Conservation (phyloP, 1,284 basidiomycete species). For the Ustilago shanxiensis region DNA sequence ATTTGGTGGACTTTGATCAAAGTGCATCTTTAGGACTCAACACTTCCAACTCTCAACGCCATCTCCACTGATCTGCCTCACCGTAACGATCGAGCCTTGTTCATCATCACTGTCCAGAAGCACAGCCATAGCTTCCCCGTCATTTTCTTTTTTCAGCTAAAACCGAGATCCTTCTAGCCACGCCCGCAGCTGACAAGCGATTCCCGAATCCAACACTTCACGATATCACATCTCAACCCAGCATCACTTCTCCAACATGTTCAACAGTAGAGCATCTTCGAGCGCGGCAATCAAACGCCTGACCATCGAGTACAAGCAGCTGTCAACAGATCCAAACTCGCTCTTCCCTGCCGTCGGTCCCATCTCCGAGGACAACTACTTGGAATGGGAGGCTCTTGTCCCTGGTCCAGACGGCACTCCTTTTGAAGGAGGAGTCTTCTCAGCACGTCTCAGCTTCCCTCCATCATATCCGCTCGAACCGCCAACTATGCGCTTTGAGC, state of each 20-base stretch:
- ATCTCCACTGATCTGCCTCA: not conserved
- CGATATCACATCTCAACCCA: not conserved
- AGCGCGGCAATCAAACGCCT: constrained; percentile 68
- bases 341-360: constrained; percentile 76
- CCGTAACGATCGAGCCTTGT: not conserved
- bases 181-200: not conserved
- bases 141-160: too few relatives aligned
- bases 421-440: constrained; percentile 97
- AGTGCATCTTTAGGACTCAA: not conserved
- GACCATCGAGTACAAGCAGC: constrained; percentile 70
- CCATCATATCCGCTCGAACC: constrained; percentile 69
- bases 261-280: constrained; percentile 50
- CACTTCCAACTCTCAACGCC: not conserved
- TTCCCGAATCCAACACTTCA: not conserved
- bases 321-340: constrained; percentile 65
- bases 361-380: constrained; percentile 93
- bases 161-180: too few relatives aligned
- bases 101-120: too few relatives aligned
- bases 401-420: constrained; percentile 97
- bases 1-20: not conserved
- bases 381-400: constrained; percentile 97
- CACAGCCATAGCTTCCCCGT: too few relatives aligned
- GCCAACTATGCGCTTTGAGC: constrained; percentile 89
- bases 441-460: constrained; percentile 86
- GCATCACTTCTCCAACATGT: constrained; percentile 35